phyloP scores from a whole-genome alignment of 106 monocot genomes.

The Dioscorea zingiberensis region DNA sequence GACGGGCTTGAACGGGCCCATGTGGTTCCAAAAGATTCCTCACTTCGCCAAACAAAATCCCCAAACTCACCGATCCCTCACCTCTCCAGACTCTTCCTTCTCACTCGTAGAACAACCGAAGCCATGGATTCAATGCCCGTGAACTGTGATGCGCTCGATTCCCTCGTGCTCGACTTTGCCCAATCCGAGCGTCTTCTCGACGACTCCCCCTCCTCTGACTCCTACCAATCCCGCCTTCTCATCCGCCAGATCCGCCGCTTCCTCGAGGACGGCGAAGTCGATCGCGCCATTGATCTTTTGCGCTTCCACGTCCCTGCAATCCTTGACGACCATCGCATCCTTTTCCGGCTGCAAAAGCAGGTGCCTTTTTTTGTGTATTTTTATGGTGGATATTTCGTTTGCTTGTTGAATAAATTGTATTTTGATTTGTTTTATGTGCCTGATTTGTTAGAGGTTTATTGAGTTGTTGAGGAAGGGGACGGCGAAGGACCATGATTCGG shows the following conservation, averaged over 20 bases:
- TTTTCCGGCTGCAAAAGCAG: conserved; percentile 94
- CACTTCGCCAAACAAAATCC: no score
- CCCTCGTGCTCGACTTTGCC: conserved; percentile 80
- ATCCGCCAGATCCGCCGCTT: conserved; percentile 62
- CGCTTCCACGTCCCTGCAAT: conserved; percentile 50
- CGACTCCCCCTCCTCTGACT: conserved; percentile 32
- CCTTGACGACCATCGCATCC: conserved; percentile 74
- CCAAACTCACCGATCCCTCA: not conserved
- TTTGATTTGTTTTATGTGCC: not conserved
- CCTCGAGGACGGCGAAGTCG: conserved; percentile 67
- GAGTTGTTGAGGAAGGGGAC: conserved; percentile 84
- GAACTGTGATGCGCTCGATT: conserved; percentile 87
- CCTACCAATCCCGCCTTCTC: conserved; percentile 49
- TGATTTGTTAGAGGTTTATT: conserved; percentile 67
- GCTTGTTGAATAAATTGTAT: not conserved
- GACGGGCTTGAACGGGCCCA: no score
- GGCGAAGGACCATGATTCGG: conserved; percentile 50
- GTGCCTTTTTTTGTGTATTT: conserved; percentile 13
- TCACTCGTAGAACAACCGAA: not conserved
- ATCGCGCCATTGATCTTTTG: conserved; percentile 50
- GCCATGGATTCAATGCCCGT: conserved; percentile 66
- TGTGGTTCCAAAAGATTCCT: no score
- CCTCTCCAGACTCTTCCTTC: not conserved
- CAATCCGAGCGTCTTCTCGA: conserved; percentile 68
- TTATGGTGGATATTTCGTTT: not conserved